Evolutionary conservation across 495 filamentous ascomycete species (phyloP).

Genomic region (Aspergillus bertholletiae): DNA sequence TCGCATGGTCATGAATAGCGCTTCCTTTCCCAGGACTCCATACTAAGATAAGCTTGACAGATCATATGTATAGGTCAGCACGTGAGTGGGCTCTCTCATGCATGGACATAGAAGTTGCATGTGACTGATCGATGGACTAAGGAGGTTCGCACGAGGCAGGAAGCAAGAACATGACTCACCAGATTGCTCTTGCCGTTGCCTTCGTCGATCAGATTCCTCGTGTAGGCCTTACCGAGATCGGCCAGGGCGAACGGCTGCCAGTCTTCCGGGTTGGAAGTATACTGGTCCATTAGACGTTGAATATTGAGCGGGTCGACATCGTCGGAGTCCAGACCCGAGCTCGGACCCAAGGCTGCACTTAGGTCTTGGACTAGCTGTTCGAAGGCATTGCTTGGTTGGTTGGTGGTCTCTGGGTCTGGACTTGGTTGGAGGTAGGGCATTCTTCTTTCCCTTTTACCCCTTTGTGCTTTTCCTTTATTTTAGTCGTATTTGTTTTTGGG

Average conservation of each 20-base stretch:
- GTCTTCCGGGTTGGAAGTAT: constrained; percentile 60
- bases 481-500: not conserved
- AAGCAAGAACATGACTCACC: no score
- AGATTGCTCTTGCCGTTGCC: constrained; percentile 91
- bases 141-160: no score
- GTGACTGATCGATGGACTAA: no score
- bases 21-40: constrained; percentile 87
- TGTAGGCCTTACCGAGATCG: constrained; percentile 66
- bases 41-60: constrained; percentile 71
- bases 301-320: constrained; percentile 73
- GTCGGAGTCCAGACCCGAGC: constrained; percentile 72
- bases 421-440: constrained; percentile 35
- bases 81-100: not conserved
- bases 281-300: constrained; percentile 64
- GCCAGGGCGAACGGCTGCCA: constrained; percentile 71
- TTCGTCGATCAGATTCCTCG: constrained; percentile 83
- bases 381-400: constrained; percentile 46
- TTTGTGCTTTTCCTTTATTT: not conserved
- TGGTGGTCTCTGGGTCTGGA: constrained; percentile 5
- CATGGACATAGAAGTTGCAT: not conserved
- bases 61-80: not conserved
- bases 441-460: not conserved
- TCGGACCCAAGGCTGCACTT: constrained; percentile 67
- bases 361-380: constrained; percentile 71
- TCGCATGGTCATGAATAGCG: constrained; percentile 84